Percentiles rank a stretch among this genome's conserved stretches.
These are phyloP conservation scores for Colletotrichum horii DNA, from an alignment of 2,329 filamentous ascomycete genomes.

Conservation along the genomic window DNA sequence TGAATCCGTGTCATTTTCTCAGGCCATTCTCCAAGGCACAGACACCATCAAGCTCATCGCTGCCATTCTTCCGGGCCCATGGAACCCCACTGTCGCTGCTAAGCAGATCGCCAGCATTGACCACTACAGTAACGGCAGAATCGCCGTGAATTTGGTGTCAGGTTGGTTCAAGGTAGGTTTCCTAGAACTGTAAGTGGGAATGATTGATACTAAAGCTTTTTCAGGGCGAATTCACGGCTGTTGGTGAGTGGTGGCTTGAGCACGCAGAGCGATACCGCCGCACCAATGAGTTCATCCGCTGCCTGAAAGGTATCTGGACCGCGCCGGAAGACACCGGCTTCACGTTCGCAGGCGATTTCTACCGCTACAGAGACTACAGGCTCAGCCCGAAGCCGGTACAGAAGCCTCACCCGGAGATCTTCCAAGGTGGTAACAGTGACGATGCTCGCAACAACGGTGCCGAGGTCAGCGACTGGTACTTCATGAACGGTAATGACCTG, in stretches of 20 bases:
- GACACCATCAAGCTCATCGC: slow-evolving; percentile 55
- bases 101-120: slow-evolving; percentile 60
- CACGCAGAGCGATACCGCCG: slow-evolving; percentile 57
- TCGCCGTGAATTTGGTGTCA: slow-evolving; percentile 57
- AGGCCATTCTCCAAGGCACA: slow-evolving; percentile 52
- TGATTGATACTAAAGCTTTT: background rate
- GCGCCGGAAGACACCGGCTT: slow-evolving; percentile 44
- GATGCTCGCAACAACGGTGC: slow-evolving; percentile 55
- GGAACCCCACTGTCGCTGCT: slow-evolving; percentile 56
- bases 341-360: slow-evolving; percentile 56
- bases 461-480: slow-evolving; percentile 54
- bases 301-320: slow-evolving; percentile 57
- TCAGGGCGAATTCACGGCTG: slow-evolving; percentile 50
- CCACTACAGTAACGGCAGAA: slow-evolving; percentile 54
- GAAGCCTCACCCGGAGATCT: slow-evolving; percentile 55
- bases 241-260: slow-evolving; percentile 61
- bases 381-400: slow-evolving; percentile 55
- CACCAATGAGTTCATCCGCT: slow-evolving; percentile 55
- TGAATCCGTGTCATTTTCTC: slow-evolving; percentile 57
- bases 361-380: slow-evolving; percentile 55
- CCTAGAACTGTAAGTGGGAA: background rate
- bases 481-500: slow-evolving; percentile 62
- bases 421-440: slow-evolving; percentile 57
- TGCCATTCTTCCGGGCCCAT: slow-evolving; percentile 54
- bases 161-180: slow-evolving; percentile 53